These are phyloP conservation scores for Nigrograna mackinnonii DNA, from an alignment of 2,329 filamentous ascomycete genomes.

Conservation along the genomic window DNA sequence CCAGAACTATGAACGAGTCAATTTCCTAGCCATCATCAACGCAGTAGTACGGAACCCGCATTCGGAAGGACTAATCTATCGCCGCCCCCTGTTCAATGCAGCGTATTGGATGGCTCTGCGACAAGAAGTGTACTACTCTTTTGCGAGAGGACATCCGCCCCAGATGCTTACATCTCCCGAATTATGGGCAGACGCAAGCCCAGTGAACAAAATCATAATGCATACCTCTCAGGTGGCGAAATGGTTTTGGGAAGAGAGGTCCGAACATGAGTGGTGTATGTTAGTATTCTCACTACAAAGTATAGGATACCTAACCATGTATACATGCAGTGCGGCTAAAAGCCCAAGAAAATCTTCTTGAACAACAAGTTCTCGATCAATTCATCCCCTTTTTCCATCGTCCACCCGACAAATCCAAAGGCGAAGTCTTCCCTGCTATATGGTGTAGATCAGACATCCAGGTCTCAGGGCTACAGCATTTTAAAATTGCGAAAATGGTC, in stretches of 20 bases:
- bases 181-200: not conserved
- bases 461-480: constrained; percentile 1
- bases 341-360: not conserved
- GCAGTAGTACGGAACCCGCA: not conserved
- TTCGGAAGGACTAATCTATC: not conserved
- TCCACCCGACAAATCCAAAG: not conserved
- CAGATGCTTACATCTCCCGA: not conserved
- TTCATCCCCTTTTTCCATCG: not conserved
- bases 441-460: constrained; percentile 1
- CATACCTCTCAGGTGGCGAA: constrained; percentile 1
- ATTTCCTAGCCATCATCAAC: constrained; percentile 2
- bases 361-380: not conserved
- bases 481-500: not conserved
- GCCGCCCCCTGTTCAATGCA: not conserved
- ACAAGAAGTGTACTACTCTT: constrained; percentile 2
- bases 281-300: not conserved
- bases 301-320: not conserved
- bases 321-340: not conserved
- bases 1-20: not conserved
- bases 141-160: constrained; percentile 1
- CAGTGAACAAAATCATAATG: constrained; percentile 1
- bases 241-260: not conserved
- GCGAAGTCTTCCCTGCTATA: not conserved
- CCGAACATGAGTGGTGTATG: constrained; percentile 3
- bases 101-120: constrained; percentile 3